Percentiles rank a stretch among this genome's conserved stretches.
These are phyloP conservation scores for Emydomyces testavorans DNA, from an alignment of 2,329 filamentous ascomycete genomes.

Conservation along the genomic window DNA sequence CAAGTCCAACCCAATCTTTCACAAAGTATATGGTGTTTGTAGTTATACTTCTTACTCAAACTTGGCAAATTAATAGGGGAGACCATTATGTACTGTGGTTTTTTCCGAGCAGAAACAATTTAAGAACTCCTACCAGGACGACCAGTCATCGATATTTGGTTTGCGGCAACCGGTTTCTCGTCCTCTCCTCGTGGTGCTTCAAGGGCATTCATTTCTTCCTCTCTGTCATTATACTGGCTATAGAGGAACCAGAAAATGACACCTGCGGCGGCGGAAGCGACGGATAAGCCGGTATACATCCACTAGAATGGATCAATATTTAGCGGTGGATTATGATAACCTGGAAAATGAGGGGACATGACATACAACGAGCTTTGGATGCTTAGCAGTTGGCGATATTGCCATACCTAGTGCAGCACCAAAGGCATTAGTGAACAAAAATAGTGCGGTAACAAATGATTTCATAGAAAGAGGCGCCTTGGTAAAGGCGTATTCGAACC, in stretches of 20 bases:
- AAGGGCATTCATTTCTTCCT: constrained; percentile 42
- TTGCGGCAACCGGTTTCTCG: constrained; percentile 13
- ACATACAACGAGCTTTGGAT: constrained; percentile 47
- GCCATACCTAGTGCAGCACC: constrained; percentile 50
- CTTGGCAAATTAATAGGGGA: too few species aligned
- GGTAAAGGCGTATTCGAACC: constrained; percentile 62
- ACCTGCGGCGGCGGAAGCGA: constrained; percentile 40
- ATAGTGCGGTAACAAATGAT: constrained; percentile 47
- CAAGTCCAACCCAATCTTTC: too few species aligned
- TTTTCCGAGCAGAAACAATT: not conserved
- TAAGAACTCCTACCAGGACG: not conserved
- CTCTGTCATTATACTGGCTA: constrained; percentile 38
- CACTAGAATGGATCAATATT: constrained; percentile 28
- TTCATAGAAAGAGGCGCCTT: constrained; percentile 61
- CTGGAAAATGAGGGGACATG: not conserved
- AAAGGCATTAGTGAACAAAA: constrained; percentile 47
- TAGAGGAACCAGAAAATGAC: constrained; percentile 45
- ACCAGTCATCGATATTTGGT: not conserved
- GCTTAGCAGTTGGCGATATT: constrained; percentile 47
- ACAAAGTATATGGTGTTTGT: too few species aligned
- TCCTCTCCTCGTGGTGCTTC: constrained; percentile 21
- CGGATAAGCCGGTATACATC: constrained; percentile 50
- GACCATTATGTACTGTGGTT: too few species aligned
- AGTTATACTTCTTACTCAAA: too few species aligned
- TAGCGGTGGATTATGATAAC: not conserved